Base-by-base conservation (phyloP, 257 asterid genomes). In the Solanum tarijense region DNA sequence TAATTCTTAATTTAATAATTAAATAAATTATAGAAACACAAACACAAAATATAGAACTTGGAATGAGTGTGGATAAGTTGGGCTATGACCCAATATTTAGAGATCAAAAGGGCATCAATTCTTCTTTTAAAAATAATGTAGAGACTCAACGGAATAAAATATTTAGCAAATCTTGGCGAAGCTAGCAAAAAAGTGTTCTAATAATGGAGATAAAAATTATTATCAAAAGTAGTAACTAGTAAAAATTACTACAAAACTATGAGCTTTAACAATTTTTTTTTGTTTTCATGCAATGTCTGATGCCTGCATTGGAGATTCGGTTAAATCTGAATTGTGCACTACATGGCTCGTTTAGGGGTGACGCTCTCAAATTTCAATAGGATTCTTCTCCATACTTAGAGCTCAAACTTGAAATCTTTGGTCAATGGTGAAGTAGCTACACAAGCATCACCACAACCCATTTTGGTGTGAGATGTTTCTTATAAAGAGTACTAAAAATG, bases 201-300 rank as follows among this genome's bases (percentile, higher is more conserved):
- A 74, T 74, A 74, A 74, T 21, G 83, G 32, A 36, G 48, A 27
- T 4, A 4, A 20, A 73, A 73, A 4, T 10, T 74, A 74, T 5
- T 38, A 74, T n/a, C 20, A 20, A 72, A 18, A 73, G 8, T 68
- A 12, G 75, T 68, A 68, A 72, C 9, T 68, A 6, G 75, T 68
- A 68, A 68, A 29, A 68, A 29, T 68, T 68, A 27, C 9, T 66
- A 12, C 75, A 68, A 29, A 68, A 27, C 18, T 68, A 3, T 16
- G n/a, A 71, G 39, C 78, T 71, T 71, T 14, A 29, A 8, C 76
- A 13, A 14, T 6, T 4, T 4, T 13, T 13, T 13, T 13, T 39
- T 39, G 4, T 46, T 13, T 46, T 46, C 6, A 4, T 0, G 7
- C 0, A 2, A 18, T 43, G 6, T 12, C 2, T 43, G 18, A 0